Conservation (phyloP, 108 stramenopile species). For the Parietichytrium sp. region DNA sequence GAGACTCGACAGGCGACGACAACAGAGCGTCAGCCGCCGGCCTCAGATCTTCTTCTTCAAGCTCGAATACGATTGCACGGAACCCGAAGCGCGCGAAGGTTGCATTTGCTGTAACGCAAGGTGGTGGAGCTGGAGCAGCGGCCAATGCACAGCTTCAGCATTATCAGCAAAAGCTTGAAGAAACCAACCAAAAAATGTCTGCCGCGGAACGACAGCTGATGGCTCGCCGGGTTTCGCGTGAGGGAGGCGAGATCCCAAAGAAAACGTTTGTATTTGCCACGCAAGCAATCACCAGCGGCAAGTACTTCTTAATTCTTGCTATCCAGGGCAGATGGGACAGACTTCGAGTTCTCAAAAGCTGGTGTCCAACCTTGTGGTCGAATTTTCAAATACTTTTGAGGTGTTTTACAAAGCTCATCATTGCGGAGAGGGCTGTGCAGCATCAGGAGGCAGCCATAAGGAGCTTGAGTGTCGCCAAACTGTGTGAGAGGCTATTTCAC, state of each 20-base stretch:
- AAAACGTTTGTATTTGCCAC: background rate
- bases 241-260: background rate
- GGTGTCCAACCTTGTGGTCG: too few species aligned
- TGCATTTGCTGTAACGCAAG: background rate
- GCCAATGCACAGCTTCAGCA: background rate
- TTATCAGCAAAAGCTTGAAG: background rate
- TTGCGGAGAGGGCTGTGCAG: too few species aligned
- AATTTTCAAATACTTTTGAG: too few species aligned
- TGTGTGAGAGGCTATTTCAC: too few species aligned
- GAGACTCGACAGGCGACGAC: too few species aligned
- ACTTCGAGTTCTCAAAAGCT: too few species aligned
- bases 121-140: background rate
- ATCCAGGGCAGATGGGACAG: background rate
- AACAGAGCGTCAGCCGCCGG: too few species aligned
- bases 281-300: constrained; percentile 28
- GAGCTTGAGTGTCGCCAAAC: too few species aligned
- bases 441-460: too few species aligned
- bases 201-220: background rate
- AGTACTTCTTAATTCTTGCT: background rate
- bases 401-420: too few species aligned
- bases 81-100: background rate
- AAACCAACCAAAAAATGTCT: background rate
- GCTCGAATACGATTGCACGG: too few species aligned
- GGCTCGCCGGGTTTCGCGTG: background rate
- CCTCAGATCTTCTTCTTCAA: too few species aligned